Base-by-base conservation (phyloP, 495 filamentous ascomycete species). In the Trypethelium eluteriae region DNA sequence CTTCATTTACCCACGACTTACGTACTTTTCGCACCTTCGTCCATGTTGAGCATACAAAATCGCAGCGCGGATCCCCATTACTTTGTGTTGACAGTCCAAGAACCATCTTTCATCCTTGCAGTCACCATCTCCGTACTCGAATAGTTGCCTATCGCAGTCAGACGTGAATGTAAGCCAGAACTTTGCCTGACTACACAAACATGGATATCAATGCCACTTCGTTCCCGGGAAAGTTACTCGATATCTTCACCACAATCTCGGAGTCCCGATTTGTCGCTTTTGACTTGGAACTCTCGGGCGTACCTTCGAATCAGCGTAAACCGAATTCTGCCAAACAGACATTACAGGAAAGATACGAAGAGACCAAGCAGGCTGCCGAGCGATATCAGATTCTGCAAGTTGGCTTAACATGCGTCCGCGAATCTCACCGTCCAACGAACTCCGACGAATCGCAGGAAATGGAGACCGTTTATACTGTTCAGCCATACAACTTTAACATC, bases 231-330 rank as follows among this genome's bases (percentile, higher is more conserved):
- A 73, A 81, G 16, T 76, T 93, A 2, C 82, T 88, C 0, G 74
- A 74, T 18, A 81, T 93, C 25, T 73, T 93, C 6, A 71, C 81
- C 9, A 79, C 82, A 18, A 83, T 93, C 39, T 77, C 82, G 18
- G 76, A 82, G 18, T 81, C 88, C 32, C 78, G 80, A 36, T 93
- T 90, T 70, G 86, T 94, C 2, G 73, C 87, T 0, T 73, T 94
- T 47, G 91, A 94, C 70, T 78, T 92, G 34, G 91, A 96, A 73
- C 82, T 94, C 69, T 89, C 86, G 3, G 91, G 91, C 0, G 86
- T 95, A 57, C 66, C 75, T 25, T 70, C 76, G 50, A 71, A 73
- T 34, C 68, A 73, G 67, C 14, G 64, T 63, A 62, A 50, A 64
- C 63, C 62, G 38, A 32, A 38, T 59, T 65, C 62, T 56, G 66